Evolutionary conservation across 192 early-diverging fungal genomes (phyloP).

Genomic region (Thamnidium elegans): DNA sequence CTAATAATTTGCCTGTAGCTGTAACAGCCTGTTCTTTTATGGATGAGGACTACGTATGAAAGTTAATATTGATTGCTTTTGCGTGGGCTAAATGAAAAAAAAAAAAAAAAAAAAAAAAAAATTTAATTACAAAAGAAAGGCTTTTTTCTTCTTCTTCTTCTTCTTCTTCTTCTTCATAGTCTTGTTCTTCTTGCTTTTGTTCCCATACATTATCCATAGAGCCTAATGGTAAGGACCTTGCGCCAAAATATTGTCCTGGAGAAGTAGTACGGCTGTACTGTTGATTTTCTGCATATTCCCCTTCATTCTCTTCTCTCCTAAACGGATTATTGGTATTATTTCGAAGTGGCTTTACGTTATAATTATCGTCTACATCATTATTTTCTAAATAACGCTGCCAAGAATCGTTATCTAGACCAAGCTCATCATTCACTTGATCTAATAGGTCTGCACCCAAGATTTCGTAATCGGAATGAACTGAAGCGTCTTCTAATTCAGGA

Average conservation of each 20-base stretch:
- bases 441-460: conserved; percentile 5
- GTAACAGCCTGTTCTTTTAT: no score
- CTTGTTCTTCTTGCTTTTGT: not conserved
- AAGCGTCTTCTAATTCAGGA: not conserved
- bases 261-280: not conserved
- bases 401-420: not conserved
- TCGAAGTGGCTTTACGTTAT: conserved; percentile 10
- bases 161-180: not conserved
- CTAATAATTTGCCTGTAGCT: no score
- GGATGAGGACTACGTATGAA: not conserved
- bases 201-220: conserved; percentile 6
- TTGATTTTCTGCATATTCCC: not conserved
- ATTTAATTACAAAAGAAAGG: no score
- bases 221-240: conserved; percentile 2
- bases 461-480: conserved; percentile 5
- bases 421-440: not conserved
- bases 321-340: not conserved
- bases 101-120: no score
- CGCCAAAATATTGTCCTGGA: conserved; percentile 9
- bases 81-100: no score
- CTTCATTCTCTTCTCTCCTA: not conserved
- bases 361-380: conserved; percentile 6
- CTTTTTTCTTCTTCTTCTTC: not conserved
- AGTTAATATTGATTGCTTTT: not conserved
- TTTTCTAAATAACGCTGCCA: not conserved